A percentile compares a stretch with the other conserved stretches of the same genome.
Conservation (phyloP, 192 early-diverging fungal species). For the Geranomyces variabilis region DNA sequence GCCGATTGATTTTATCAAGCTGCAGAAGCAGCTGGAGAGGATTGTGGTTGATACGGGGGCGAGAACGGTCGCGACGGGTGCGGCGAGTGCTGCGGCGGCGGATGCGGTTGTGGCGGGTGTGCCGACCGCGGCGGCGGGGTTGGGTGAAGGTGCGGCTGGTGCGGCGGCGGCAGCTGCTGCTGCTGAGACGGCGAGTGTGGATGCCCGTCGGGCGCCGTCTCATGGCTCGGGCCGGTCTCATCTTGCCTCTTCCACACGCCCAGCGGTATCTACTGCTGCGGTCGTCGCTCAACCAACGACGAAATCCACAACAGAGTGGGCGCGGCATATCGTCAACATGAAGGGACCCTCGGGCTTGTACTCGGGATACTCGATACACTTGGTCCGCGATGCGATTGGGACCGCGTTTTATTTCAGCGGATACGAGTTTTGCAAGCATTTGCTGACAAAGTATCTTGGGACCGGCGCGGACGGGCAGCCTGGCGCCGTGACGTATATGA, state of each 20-base stretch:
- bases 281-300: background rate
- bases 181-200: background rate
- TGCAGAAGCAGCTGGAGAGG: constrained; percentile 42
- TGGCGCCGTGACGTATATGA: constrained; percentile 47
- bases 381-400: constrained; percentile 47
- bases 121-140: constrained; percentile 41
- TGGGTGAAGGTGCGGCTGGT: constrained; percentile 39
- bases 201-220: background rate
- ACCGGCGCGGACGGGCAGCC: constrained; percentile 11
- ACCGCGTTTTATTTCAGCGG: constrained; percentile 54
- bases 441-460: constrained; percentile 7
- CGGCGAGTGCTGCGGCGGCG: constrained; percentile 17
- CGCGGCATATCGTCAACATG: constrained; percentile 39
- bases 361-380: constrained; percentile 43
- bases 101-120: constrained; percentile 15
- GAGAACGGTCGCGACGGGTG: background rate
- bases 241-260: too few species aligned
- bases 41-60: background rate
- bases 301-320: constrained; percentile 37
- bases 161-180: constrained; percentile 10
- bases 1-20: constrained; percentile 59
- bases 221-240: constrained; percentile 1
- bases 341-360: constrained; percentile 53
- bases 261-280: constrained; percentile 14
- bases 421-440: constrained; percentile 50